Percentiles rank a stretch among this genome's conserved stretches.
Conservation (phyloP, 768 basidiomycete genomes). For the Mycena vitilis region DNA sequence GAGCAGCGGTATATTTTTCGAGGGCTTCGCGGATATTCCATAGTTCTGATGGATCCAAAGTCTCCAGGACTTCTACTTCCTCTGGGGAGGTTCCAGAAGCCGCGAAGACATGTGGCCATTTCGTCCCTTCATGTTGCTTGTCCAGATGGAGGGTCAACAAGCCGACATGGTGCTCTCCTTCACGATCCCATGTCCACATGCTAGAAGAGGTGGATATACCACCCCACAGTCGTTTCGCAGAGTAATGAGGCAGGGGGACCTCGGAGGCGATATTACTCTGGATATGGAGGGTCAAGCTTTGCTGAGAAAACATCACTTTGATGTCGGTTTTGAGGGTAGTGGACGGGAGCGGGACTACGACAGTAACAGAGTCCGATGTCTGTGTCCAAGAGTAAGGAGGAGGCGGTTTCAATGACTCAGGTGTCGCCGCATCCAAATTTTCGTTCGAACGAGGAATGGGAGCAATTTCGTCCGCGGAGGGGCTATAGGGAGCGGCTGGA, state of each 20-base stretch:
- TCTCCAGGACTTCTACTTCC: constrained; percentile 85
- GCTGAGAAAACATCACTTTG: constrained; percentile 72
- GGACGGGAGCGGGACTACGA: constrained; percentile 87
- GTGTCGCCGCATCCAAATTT: constrained; percentile 56
- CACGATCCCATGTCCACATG: constrained; percentile 93
- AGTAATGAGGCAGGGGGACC: constrained; percentile 66
- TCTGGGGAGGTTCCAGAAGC: constrained; percentile 53
- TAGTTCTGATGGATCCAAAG: constrained; percentile 86
- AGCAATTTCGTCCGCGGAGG: constrained; percentile 72
- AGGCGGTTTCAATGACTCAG: constrained; percentile 65
- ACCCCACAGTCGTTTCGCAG: constrained; percentile 81
- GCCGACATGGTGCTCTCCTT: constrained; percentile 74
- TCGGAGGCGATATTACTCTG: constrained; percentile 48
- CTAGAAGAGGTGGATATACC: constrained; percentile 80
- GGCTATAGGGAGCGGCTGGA: constrained; percentile 58
- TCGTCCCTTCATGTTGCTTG: constrained; percentile 84
- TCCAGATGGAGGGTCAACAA: constrained; percentile 87
- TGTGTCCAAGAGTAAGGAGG: constrained; percentile 96
- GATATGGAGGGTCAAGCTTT: constrained; percentile 75
- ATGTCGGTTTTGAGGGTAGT: constrained; percentile 72
- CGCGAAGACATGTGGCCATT: constrained; percentile 91
- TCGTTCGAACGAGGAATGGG: constrained; percentile 76
- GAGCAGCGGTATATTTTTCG: constrained; percentile 84
- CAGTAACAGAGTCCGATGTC: constrained; percentile 81
- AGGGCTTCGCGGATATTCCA: constrained; percentile 82